Evolutionary conservation across 768 basidiomycete genomes (phyloP).

Genomic region (Lentinus brumalis): DNA sequence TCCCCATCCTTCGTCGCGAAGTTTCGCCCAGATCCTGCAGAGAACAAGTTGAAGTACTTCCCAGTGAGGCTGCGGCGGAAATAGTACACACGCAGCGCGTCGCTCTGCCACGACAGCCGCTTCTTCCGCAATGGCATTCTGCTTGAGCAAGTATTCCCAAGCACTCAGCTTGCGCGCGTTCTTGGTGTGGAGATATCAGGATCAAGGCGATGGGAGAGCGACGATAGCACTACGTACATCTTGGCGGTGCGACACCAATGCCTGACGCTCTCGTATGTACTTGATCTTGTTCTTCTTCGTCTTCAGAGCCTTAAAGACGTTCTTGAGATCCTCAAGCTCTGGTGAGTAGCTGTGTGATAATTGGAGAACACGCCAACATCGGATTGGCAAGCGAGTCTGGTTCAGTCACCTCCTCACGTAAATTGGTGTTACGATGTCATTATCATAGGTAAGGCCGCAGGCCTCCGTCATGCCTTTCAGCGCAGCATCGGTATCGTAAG

Average conservation of each 20-base stretch:
- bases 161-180: background rate
- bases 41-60: no score
- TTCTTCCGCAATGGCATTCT: background rate
- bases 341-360: background rate
- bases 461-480: no score
- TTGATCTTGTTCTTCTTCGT: background rate
- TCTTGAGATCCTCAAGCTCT: background rate
- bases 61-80: background rate
- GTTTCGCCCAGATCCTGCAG: no score
- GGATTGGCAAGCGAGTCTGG: background rate
- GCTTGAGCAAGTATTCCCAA: background rate
- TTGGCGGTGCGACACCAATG: background rate
- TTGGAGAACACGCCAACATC: background rate
- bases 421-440: no score
- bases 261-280: background rate
- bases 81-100: background rate
- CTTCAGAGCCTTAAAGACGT: background rate
- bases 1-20: no score
- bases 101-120: background rate
- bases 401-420: background rate
- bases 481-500: no score
- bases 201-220: no score
- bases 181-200: background rate
- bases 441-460: no score
- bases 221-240: background rate